Conservation (phyloP, 2,329 filamentous ascomycete genomes). For the Cladorrhinum sp. region DNA sequence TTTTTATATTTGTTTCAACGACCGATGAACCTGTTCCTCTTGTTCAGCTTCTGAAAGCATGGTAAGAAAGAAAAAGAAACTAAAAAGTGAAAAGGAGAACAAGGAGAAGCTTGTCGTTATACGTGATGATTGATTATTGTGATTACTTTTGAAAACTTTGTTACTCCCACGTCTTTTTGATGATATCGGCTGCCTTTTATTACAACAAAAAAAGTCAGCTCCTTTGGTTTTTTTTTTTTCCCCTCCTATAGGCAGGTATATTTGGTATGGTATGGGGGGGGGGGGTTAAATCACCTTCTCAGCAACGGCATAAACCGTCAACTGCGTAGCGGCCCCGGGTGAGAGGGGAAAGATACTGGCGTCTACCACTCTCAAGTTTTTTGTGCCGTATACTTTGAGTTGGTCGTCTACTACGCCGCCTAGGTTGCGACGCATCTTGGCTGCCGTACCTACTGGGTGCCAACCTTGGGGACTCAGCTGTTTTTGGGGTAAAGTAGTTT, state of each 20-base stretch:
- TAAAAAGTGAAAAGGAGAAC: too few species aligned
- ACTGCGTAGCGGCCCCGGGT: slow-evolving; percentile 21
- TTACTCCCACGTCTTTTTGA: background rate
- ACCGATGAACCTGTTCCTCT: too few species aligned
- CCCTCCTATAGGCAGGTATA: too few species aligned
- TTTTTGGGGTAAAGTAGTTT: too few species aligned
- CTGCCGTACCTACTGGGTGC: slow-evolving; percentile 21
- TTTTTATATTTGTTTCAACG: too few species aligned
- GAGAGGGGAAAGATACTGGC: slow-evolving; percentile 18
- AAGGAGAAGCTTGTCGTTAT: too few species aligned
- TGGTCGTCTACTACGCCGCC: slow-evolving; percentile 20
- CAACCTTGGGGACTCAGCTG: background rate
- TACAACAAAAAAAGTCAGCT: background rate
- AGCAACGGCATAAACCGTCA: slow-evolving; percentile 23
- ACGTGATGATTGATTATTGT: too few species aligned
- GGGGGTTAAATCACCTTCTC: slow-evolving; percentile 5
- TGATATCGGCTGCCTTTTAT: background rate
- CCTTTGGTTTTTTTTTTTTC: background rate
- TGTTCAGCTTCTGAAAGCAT: too few species aligned
- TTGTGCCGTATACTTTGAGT: slow-evolving; percentile 19
- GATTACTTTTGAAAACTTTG: background rate
- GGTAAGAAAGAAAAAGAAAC: too few species aligned
- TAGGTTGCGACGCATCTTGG: slow-evolving; percentile 19
- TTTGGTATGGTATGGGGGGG: background rate
- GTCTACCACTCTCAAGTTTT: slow-evolving; percentile 22